A percentile compares a stretch with the other conserved stretches of the same genome.
These are phyloP conservation scores for Rhodamnia rubescens DNA, from an alignment of 345 rosid species.

Conservation along the genomic window DNA sequence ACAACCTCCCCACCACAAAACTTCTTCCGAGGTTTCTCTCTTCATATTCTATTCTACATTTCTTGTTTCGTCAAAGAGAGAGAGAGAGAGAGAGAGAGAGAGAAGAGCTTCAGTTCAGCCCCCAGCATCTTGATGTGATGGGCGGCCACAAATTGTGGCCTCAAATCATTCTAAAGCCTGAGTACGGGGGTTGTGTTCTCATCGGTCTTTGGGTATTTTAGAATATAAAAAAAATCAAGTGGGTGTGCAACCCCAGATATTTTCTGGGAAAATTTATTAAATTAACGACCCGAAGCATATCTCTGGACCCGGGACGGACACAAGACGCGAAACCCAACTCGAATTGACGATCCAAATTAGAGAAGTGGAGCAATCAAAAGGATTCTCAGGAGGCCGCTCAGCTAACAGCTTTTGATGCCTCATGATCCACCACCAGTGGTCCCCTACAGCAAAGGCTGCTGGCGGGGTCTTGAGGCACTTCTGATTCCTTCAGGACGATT, in stretches of 20 bases:
- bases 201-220: not conserved
- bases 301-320: no score
- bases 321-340: not conserved
- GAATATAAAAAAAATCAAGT: not conserved
- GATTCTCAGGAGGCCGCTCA: not conserved
- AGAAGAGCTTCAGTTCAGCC: not conserved
- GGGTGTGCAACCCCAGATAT: not conserved
- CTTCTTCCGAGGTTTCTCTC: not conserved
- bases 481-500: no score
- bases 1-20: not conserved
- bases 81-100: not conserved
- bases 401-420: not conserved
- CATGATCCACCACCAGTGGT: not conserved
- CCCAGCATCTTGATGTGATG: not conserved
- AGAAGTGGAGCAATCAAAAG: not conserved
- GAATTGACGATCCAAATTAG: not conserved
- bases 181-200: not conserved
- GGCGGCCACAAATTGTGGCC: not conserved
- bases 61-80: not conserved
- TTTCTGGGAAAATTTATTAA: not conserved
- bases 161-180: not conserved
- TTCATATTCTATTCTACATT: not conserved
- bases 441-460: not conserved
- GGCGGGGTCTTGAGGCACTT: no score
- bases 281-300: not conserved